Evolutionary conservation across 129 eudicot genomes (phyloP), one percentile per base, ranked within the genome.

Genomic region (Ambrosia artemisiifolia): DNA sequence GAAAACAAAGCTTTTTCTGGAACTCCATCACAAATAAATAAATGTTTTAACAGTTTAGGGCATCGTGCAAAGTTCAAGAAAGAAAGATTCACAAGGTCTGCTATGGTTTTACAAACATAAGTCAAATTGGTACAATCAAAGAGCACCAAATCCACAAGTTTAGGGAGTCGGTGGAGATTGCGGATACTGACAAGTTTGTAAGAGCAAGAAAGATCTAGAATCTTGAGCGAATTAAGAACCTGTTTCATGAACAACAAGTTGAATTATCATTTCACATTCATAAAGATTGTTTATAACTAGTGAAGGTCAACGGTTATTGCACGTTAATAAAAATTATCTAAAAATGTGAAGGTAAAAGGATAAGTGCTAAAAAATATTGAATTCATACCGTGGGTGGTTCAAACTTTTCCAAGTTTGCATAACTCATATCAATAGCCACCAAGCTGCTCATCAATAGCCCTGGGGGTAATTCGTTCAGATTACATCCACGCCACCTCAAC

Each of bases 401-500:
- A 35, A 82, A 49, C 9, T 50, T 38, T 40, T 77, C 19, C 38
- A 77, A 77, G 11, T 42, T 68, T 78, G 82, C 78, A 32, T 59
- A 40, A 24, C 69, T 71, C 79, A 82, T 72, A 14, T 77, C 69
- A 16, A 82, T 7, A 2, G 66, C 72, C 43, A 77, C 82, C 72
- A 82, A 38, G 42, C 53, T 77, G 4, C 55, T 71, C 66, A 77
- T 65, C 34, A 76, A 76, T 5, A 82, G 53, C 3, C 30, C 79
- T 3, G 40, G 38, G 0, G 79, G 79, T 13, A 82, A 11, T 14
- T 12, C 28, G 54, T 30, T 68, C 12, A 46, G 42, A 14, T 75
- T 71, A 63, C 68, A 72, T 59, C 69, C 75, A 67, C 8, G 72
- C 85, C 85, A 82, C 24, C 67, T 65, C 2, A 82, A 51, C 82